Conservation (phyloP, 257 asterid species). For the Parsonsia alboflavescens region DNA sequence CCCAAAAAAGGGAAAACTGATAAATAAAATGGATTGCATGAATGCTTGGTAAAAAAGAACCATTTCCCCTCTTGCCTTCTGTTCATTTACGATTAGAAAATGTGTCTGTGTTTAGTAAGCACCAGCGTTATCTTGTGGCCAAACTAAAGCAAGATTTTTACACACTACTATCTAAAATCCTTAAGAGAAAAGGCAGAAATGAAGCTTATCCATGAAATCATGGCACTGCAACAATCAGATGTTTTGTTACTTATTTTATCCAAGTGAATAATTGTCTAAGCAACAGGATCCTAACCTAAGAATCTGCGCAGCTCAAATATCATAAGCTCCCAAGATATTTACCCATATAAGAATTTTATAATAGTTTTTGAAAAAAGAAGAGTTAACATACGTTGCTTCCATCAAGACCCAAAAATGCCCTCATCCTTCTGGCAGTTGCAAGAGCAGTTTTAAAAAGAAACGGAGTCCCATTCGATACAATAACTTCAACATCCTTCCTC, state of each 20-base stretch:
- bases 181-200: background rate
- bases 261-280: background rate
- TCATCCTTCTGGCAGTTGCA: slow-evolving; percentile 68
- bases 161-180: background rate
- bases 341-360: too few relatives aligned
- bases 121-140: background rate
- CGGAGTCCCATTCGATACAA: slow-evolving; percentile 81
- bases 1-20: background rate
- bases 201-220: background rate
- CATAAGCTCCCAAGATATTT: background rate
- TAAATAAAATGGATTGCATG: background rate
- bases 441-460: slow-evolving; percentile 81
- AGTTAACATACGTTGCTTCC: slow-evolving; percentile 46
- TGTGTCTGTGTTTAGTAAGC: background rate
- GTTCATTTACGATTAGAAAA: background rate
- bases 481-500: slow-evolving; percentile 66
- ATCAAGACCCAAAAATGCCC: slow-evolving; percentile 60
- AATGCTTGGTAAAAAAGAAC: background rate
- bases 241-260: background rate
- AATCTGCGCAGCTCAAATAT: background rate
- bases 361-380: background rate
- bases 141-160: background rate
- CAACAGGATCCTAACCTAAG: background rate
- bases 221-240: background rate
- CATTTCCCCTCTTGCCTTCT: background rate